Evolutionary conservation across 2,329 filamentous ascomycete species (phyloP).

Genomic region (Beauveria caledonica): DNA sequence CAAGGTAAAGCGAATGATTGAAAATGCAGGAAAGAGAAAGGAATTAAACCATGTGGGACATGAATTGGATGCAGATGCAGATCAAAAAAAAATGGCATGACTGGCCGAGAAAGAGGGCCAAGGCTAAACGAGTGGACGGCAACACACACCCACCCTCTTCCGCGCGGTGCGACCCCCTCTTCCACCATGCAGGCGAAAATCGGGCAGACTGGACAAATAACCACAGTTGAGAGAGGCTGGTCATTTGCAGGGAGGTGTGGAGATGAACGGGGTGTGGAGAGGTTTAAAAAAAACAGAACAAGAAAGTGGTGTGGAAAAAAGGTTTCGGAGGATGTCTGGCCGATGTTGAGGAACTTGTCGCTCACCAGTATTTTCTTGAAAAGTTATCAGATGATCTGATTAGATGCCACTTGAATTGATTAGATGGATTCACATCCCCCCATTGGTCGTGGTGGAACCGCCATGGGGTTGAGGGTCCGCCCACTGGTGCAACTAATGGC

Average conservation of each 20-base stretch:
- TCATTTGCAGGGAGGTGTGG: neutral
- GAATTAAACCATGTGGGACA: neutral
- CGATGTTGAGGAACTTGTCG: no score
- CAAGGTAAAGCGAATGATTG: neutral
- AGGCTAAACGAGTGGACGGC: neutral
- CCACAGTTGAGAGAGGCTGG: neutral
- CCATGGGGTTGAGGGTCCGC: neutral
- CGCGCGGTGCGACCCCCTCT: neutral
- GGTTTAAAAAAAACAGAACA: no score
- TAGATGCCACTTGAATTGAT: conserved; percentile 16
- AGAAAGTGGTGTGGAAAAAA: neutral
- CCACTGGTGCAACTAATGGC: neutral
- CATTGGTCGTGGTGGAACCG: conserved; percentile 9
- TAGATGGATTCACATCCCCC: conserved; percentile 7
- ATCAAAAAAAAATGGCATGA: neutral
- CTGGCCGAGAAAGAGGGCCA: neutral
- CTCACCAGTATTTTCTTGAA: neutral
- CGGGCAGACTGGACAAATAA: neutral
- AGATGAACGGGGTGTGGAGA: neutral
- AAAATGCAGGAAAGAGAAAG: neutral
- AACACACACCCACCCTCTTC: neutral
- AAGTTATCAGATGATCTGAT: conserved; percentile 20
- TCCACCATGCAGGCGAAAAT: neutral
- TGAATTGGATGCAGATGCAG: neutral
- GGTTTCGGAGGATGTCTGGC: no score